Base-by-base conservation (phyloP, 2,329 filamentous ascomycete species). In the Aphanocladium album region DNA sequence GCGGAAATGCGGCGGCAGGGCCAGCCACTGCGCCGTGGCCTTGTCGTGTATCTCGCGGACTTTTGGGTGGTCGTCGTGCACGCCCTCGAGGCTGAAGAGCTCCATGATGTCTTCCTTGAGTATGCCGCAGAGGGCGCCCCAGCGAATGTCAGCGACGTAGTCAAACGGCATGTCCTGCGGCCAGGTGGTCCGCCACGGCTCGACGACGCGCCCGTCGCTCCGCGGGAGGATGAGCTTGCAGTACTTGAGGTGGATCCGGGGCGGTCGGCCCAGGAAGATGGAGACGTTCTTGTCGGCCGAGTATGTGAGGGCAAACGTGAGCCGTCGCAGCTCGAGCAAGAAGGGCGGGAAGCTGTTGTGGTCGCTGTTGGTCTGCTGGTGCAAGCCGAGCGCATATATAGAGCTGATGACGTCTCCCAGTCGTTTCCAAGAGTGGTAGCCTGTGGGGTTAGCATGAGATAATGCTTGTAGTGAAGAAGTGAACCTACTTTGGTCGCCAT, bases 201-300 rank as follows among this genome's bases (percentile, higher is more conserved):
- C 43, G 37, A 46, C 45, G 27, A 25, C 12, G 19, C 33, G 39
- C 6, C 33, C 58, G 19, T 52, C 50, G 19, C 60, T 57, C 6
- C 60, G 60, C 11, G 67, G 65, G 0, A 64, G 57, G 3, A 71
- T 67, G 12, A 79, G 70, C 3, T 69, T 68, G 64, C 77, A 79
- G 60, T 74, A 79, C 43, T 73, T 71, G 41, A 73, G 70, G n/a
- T 72, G 72, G 43, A 81, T 75, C 2, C 79, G 71, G 3, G 78
- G 77, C 4, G 79, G 79, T 2, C 79, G 72, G 4, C 79, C 79
- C n/a, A 81, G 73, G 57, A 82, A 82, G 1, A 80, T 76, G 1
- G 78, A 74, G 8, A 80, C 67, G 45, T 74, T 76, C 60, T 80
- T 81, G 60, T 81, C 79, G 5, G 73, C 74, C 7, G 75, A 75